Percentiles rank a stretch among this genome's conserved stretches.
Evolutionary conservation across 2,329 filamentous ascomycete genomes (phyloP).

Genomic region (Aspergillus sp.): DNA sequence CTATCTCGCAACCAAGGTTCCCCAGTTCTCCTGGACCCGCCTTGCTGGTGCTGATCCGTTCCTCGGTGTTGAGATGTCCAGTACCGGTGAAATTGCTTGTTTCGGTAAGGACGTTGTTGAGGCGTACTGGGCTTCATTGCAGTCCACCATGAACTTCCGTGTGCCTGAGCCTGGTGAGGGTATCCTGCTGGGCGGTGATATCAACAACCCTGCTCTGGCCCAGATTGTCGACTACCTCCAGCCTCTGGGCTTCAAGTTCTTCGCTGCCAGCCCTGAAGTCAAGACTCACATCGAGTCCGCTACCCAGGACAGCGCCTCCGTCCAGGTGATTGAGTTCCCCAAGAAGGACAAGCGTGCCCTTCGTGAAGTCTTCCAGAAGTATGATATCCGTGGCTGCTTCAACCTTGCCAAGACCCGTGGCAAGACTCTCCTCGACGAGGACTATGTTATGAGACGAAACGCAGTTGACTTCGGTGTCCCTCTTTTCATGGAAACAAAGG

Average conservation of each 20-base stretch:
- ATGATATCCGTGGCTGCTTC: slow-evolving; percentile 94
- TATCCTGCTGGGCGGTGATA: slow-evolving; percentile 88
- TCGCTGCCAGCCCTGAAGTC: slow-evolving; percentile 75
- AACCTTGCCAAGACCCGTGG: slow-evolving; percentile 84
- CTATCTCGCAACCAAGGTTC: slow-evolving; percentile 95
- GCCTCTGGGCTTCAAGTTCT: slow-evolving; percentile 93
- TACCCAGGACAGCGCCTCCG: slow-evolving; percentile 64
- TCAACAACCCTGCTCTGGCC: slow-evolving; percentile 67
- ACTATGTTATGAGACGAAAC: slow-evolving; percentile 98
- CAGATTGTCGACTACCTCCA: slow-evolving; percentile 82
- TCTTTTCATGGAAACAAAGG: slow-evolving; percentile 97
- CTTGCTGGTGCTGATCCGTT: slow-evolving; percentile 95
- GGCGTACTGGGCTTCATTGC: slow-evolving; percentile 94
- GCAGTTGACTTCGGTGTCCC: slow-evolving; percentile 98
- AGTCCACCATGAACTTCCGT: slow-evolving; percentile 99
- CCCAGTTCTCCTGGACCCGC: slow-evolving; percentile 98
- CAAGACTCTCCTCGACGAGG: slow-evolving; percentile 82
- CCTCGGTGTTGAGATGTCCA: slow-evolving; percentile 96
- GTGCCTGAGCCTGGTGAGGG: slow-evolving; percentile 92
- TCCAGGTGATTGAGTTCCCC: slow-evolving; percentile 95
- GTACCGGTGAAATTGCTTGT: slow-evolving; percentile 97
- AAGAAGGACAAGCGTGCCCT: slow-evolving; percentile 93
- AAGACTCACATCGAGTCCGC: slow-evolving; percentile 78
- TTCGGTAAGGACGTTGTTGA: slow-evolving; percentile 95
- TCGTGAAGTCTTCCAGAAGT: slow-evolving; percentile 92